Percentiles rank a stretch among this genome's conserved stretches.
These are phyloP conservation scores for Heliocybe sulcata DNA, from an alignment of 1,284 basidiomycete genomes.

Conservation along the genomic window DNA sequence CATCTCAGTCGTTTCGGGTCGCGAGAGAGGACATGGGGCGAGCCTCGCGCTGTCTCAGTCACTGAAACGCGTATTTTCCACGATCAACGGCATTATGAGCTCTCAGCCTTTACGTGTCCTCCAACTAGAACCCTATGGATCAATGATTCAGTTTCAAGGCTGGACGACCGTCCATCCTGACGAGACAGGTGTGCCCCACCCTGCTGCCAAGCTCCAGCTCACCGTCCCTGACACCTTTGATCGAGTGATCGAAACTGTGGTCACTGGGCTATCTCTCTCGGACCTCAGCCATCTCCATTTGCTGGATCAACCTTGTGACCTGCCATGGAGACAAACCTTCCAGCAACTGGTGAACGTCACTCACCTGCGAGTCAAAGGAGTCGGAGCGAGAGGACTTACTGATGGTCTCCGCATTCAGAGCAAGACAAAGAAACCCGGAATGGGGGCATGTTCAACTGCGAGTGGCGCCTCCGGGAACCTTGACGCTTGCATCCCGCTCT, in stretches of 20 bases:
- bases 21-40: not conserved
- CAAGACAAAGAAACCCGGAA: too few species aligned
- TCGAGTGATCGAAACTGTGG: not conserved
- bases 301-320: not conserved
- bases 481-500: too few species aligned
- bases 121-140: not conserved
- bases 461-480: too few species aligned
- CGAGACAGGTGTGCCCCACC: not conserved
- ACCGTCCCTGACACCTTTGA: not conserved
- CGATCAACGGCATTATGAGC: not conserved
- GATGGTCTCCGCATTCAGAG: too few species aligned
- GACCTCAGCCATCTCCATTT: not conserved
- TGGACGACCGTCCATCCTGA: not conserved
- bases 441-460: too few species aligned
- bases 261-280: not conserved
- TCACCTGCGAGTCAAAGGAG: not conserved
- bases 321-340: not conserved
- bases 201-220: not conserved
- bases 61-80: not conserved
- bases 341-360: not conserved
- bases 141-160: not conserved
- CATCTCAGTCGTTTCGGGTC: too few species aligned
- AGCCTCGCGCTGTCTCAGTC: not conserved
- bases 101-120: not conserved
- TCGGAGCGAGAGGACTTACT: too few species aligned